A percentile compares a stretch with the other conserved stretches of the same genome.
Evolutionary conservation across 2,329 filamentous ascomycete species (phyloP).

Genomic region (Chrysoporthe deuterocubensis): DNA sequence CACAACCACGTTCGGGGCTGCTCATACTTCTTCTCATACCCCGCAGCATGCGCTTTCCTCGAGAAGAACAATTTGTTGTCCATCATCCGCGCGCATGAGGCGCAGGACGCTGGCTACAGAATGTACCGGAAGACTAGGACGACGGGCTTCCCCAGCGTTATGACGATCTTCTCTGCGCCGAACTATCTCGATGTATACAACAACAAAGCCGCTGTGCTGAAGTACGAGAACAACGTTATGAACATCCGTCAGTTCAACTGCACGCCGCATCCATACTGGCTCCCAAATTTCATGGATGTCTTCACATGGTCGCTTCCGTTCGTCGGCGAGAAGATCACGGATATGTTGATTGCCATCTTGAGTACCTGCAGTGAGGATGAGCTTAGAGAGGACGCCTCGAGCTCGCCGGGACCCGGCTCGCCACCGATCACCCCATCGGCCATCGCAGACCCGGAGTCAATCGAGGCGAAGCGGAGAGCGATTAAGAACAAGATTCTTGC

Average conservation of each 20-base stretch:
- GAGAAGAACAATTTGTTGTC: constrained; percentile 99
- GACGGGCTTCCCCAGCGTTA: constrained; percentile 97
- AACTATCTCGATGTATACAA: constrained; percentile 99
- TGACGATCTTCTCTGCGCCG: constrained; percentile 99
- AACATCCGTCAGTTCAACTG: constrained; percentile 99
- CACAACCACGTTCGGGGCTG: constrained; percentile 99
- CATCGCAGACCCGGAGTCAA: constrained; percentile 74
- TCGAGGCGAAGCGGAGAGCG: constrained; percentile 90
- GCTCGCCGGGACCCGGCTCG: constrained; percentile 72
- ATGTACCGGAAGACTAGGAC: constrained; percentile 99
- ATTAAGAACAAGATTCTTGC: constrained; percentile 99
- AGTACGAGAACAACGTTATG: constrained; percentile 99
- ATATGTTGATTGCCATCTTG: constrained; percentile 98
- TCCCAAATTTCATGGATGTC: constrained; percentile 99
- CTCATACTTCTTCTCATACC: constrained; percentile 99
- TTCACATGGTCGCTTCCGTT: constrained; percentile 99
- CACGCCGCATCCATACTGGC: constrained; percentile 98
- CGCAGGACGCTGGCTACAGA: constrained; percentile 96
- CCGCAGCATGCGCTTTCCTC: constrained; percentile 92
- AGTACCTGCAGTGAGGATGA: constrained; percentile 99
- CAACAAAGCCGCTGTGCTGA: constrained; percentile 98
- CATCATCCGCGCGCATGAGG: constrained; percentile 96
- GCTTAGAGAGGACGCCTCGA: constrained; percentile 82
- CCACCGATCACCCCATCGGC: constrained; percentile 63
- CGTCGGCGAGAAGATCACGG: constrained; percentile 98